Conservation (phyloP, 306 rosid species). For the Glycine soja region DNA sequence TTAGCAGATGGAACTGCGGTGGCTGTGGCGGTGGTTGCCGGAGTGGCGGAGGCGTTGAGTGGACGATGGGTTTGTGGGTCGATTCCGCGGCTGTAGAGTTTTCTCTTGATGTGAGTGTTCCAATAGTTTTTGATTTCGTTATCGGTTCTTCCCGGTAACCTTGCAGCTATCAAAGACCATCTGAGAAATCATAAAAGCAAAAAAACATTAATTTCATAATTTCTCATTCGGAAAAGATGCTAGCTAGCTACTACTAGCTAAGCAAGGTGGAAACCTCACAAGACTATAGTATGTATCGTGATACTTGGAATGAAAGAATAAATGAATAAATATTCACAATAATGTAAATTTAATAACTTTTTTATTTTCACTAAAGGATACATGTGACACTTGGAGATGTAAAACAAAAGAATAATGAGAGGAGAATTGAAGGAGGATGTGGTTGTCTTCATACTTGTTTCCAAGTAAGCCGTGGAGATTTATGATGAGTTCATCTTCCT, state of each 20-base stretch:
- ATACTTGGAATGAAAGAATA: not conserved
- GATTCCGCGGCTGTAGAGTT: slow-evolving; percentile 71
- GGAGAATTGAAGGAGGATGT: not conserved
- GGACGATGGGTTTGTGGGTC: slow-evolving; percentile 79
- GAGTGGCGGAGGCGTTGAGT: slow-evolving; percentile 39
- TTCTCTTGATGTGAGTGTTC: slow-evolving; percentile 79
- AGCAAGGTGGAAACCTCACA: not conserved
- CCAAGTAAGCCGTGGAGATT: slow-evolving; percentile 80
- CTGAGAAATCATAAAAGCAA: slow-evolving; percentile 36
- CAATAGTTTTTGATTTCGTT: slow-evolving; percentile 81
- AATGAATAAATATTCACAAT: not conserved
- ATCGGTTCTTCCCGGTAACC: slow-evolving; percentile 77
- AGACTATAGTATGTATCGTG: no score
- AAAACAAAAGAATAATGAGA: not conserved
- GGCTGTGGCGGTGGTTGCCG: not conserved
- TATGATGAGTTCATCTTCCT: slow-evolving; percentile 80
- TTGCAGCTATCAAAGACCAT: slow-evolving; percentile 80
- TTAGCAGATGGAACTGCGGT: not conserved
- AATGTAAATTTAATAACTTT: no score
- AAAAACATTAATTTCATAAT: not conserved
- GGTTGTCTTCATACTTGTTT: slow-evolving; percentile 63
- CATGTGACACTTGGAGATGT: not conserved
- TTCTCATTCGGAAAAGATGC: not conserved
- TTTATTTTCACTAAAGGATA: not conserved
- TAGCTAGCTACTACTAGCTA: no score